A percentile compares a stretch with the other conserved stretches of the same genome.
These are phyloP conservation scores for Pichia sp. DNA, from an alignment of 1,139 yeast species.

Conservation along the genomic window DNA sequence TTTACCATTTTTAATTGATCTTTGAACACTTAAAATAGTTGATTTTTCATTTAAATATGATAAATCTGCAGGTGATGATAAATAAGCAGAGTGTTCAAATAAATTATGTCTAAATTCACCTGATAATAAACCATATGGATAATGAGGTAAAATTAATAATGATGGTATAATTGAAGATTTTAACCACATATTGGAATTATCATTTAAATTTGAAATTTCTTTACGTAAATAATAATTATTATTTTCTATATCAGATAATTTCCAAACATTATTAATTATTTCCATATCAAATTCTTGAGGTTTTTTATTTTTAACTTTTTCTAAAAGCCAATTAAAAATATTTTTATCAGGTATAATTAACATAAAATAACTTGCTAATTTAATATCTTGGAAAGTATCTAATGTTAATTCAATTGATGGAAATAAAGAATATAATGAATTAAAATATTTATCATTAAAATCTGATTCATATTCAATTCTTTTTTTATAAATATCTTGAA, in stretches of 20 bases:
- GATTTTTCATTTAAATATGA: constrained; percentile 14
- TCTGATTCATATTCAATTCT: constrained; percentile 14
- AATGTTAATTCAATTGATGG: constrained; percentile 20
- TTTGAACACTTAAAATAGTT: constrained; percentile 10
- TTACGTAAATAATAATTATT: constrained; percentile 1
- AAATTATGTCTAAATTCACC: constrained; percentile 40
- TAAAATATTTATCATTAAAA: constrained; percentile 10
- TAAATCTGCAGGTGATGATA: constrained; percentile 23
- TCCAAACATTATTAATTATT: constrained; percentile 37
- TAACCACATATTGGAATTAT: constrained; percentile 6
- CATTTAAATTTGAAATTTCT: neutral
- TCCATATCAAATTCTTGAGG: constrained; percentile 45
- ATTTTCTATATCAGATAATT: constrained; percentile 14
- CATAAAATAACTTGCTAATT: constrained; percentile 41
- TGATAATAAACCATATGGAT: constrained; percentile 41
- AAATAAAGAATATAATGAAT: constrained; percentile 14
- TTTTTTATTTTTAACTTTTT: constrained; percentile 29
- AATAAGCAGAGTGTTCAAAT: constrained; percentile 21
- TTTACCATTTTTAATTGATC: constrained; percentile 2
- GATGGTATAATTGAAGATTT: constrained; percentile 21
- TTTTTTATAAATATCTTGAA: constrained; percentile 18
- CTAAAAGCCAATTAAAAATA: constrained; percentile 30
- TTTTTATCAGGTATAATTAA: constrained; percentile 37
- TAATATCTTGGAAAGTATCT: constrained; percentile 12
- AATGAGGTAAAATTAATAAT: constrained; percentile 40